Evolutionary conservation across 1,139 yeast species (phyloP), one percentile per base, ranked within the genome.

Genomic region (Hemisphaericaspora xylofermentans): DNA sequence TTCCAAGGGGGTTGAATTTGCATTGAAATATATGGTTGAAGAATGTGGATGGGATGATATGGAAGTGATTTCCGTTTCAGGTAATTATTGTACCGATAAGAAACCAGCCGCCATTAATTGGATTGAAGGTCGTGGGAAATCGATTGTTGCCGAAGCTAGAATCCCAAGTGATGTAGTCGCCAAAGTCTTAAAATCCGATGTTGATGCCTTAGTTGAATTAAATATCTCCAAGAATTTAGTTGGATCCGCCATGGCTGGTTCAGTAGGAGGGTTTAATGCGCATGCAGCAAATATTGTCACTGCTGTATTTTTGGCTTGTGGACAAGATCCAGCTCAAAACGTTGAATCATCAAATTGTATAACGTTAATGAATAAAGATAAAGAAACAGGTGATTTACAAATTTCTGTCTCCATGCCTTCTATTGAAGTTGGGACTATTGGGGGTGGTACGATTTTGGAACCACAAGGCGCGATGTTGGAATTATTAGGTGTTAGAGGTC

Each of bases 121-220:
- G 99, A 89, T 93, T 55, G 98, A 94, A 66, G 98, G 99, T 40
- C 85, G 99, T 69, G 99, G 99, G 59, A 93, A 93, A 67, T 84
- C 95, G 56, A 88, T 93, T 54, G 98, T 93, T 47, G 98, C 98
- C n/a, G 97, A 91, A 60, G 96, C 98, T 8, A 76, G 83, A 43
- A 78, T 94, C 47, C 97, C 98, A 8, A 82, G 79, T 26, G 85
- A 82, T 33, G 81, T 84, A 47, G 97, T 94, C 41, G 66, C 71
- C 44, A 81, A 80, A 49, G 96, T 93, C 25, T 74, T 93, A 54
- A 93, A 93, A 64, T 85, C 96, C 35, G 94, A 87, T 53, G 98
- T 93, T 40, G 88, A 84, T 56, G 95, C 97, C 0, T 73, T 93
- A 48, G 96, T 91, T 32, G 94, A 91, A 61, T 76, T 93, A 54